phyloP scores from a whole-genome alignment of 495 filamentous ascomycete genomes.

The Aspergillus nanangensis region DNA sequence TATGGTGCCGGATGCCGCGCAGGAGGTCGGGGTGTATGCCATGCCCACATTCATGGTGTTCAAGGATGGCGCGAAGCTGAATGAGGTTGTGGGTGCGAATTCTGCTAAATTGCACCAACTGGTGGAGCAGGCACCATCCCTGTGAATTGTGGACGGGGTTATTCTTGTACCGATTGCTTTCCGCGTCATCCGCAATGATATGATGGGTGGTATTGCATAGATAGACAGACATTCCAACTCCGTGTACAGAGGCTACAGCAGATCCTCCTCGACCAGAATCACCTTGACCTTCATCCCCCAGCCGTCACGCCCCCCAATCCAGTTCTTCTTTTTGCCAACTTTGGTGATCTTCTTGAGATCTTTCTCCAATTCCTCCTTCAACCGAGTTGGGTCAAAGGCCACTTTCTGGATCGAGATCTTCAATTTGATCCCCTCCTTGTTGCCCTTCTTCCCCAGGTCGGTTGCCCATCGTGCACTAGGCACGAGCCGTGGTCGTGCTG shows the following conservation, averaged over 20 bases:
- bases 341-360: conserved; percentile 25
- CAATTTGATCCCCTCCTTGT: conserved; percentile 22
- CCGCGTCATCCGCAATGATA: too few species aligned
- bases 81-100: conserved; percentile 69
- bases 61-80: conserved; percentile 62
- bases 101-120: conserved; percentile 14
- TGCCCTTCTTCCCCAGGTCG: conserved; percentile 22
- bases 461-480: conserved; percentile 20
- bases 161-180: too few species aligned
- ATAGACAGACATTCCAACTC: too few species aligned
- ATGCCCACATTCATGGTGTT: conserved; percentile 89
- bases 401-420: conserved; percentile 25
- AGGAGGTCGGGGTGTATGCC: conserved; percentile 73
- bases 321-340: conserved; percentile 31
- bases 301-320: conserved; percentile 27
- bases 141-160: not conserved
- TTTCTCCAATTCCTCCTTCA: conserved; percentile 23
- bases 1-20: conserved; percentile 63
- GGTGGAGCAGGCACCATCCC: not conserved
- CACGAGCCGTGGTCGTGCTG: conserved; percentile 23
- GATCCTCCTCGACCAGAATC: conserved; percentile 15
- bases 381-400: conserved; percentile 21
- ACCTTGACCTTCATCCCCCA: conserved; percentile 29
- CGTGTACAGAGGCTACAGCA: conserved; percentile 1
- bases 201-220: too few species aligned